Evolutionary conservation across 805 yeast species (phyloP).

Genomic region (Wickerhamomyces xylosicus): DNA sequence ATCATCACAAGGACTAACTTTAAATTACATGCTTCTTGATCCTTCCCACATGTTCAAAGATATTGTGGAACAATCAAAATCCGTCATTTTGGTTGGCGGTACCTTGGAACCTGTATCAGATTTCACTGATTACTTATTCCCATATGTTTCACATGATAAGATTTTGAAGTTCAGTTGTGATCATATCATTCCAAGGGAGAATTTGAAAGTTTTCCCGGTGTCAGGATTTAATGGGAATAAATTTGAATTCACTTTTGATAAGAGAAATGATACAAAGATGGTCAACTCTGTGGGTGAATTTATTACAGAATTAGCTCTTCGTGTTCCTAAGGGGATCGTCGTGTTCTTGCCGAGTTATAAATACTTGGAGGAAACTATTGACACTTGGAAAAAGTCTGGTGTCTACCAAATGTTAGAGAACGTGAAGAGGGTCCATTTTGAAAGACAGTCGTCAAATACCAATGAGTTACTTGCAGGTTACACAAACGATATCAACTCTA

Average conservation of each 20-base stretch:
- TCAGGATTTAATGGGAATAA: conserved; percentile 10
- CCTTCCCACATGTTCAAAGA: conserved; percentile 64
- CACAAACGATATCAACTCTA: conserved; percentile 17
- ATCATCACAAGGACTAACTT: conserved; percentile 13
- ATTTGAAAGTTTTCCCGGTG: conserved; percentile 53
- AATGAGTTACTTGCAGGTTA: conserved; percentile 42
- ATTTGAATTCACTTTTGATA: conserved; percentile 63
- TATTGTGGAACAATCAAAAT: conserved; percentile 51
- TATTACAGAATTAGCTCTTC: conserved; percentile 29
- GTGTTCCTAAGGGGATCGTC: conserved; percentile 68
- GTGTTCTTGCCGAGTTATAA: conserved; percentile 80
- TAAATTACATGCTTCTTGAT: conserved; percentile 70
- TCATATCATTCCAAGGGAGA: conserved; percentile 69
- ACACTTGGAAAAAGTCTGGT: conserved; percentile 37
- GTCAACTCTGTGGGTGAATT: conserved; percentile 40
- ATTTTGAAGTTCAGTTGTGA: conserved; percentile 61
- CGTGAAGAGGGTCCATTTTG: conserved; percentile 43
- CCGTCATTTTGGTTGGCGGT: conserved; percentile 85
- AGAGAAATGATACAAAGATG: conserved; percentile 37
- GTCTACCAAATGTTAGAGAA: conserved; percentile 24
- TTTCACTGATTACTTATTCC: conserved; percentile 54
- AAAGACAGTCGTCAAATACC: conserved; percentile 32
- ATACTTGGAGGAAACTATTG: conserved; percentile 44
- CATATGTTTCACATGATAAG: conserved; percentile 32
- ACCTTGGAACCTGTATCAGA: conserved; percentile 90